These are phyloP conservation scores for Colletotrichum agaves DNA, from an alignment of 2,329 filamentous ascomycete species.

Conservation along the genomic window DNA sequence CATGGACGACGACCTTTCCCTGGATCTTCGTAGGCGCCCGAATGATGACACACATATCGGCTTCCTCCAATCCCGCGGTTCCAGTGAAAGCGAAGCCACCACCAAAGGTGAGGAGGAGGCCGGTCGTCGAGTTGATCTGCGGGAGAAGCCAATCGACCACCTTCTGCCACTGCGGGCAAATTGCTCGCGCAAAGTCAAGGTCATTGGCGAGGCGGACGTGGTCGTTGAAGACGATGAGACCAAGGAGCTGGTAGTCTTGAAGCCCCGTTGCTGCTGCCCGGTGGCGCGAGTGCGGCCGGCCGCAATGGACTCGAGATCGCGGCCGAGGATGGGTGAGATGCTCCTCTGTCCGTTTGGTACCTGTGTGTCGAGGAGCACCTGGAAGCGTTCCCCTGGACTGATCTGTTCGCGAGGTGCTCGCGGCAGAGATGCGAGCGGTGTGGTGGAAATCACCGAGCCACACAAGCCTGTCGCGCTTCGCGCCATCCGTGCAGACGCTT, in stretches of 20 bases:
- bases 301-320: conserved; percentile 20
- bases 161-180: conserved; percentile 37
- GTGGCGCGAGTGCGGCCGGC: conserved; percentile 3
- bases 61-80: background rate
- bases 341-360: conserved; percentile 33
- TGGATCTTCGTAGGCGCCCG: conserved; percentile 30
- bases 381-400: conserved; percentile 49
- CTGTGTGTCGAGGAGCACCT: conserved; percentile 42
- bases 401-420: conserved; percentile 49
- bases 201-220: conserved; percentile 39
- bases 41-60: conserved; percentile 24
- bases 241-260: conserved; percentile 40
- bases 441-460: conserved; percentile 68
- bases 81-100: conserved; percentile 36
- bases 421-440: conserved; percentile 49
- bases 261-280: conserved; percentile 14
- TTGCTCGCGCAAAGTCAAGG: conserved; percentile 28
- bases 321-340: conserved; percentile 34
- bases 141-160: conserved; percentile 30
- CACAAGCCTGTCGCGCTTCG: conserved; percentile 67
- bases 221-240: conserved; percentile 34
- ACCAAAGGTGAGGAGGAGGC: conserved; percentile 33
- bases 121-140: conserved; percentile 34
- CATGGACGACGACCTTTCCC: conserved; percentile 33
- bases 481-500: conserved; percentile 57